phyloP scores from a whole-genome alignment of 129 eudicot genomes.

The Rutidosis leptorrhynchoides region DNA sequence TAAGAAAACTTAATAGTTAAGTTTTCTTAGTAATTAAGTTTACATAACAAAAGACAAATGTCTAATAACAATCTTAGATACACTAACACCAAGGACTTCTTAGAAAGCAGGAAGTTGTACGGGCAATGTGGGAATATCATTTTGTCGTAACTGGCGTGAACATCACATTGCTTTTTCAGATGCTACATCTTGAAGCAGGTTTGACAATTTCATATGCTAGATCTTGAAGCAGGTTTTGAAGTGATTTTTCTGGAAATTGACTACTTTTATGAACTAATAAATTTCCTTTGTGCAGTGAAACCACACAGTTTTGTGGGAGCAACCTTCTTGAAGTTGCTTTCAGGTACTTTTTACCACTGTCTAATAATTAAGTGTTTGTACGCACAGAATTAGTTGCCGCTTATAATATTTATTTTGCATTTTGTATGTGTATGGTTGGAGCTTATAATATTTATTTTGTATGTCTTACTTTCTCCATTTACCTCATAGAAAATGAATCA shows the following conservation, averaged over 20 bases:
- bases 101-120: constrained; percentile 77
- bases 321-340: constrained; percentile 78
- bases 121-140: constrained; percentile 98
- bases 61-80: no score
- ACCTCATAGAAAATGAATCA: constrained; percentile 67
- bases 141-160: constrained; percentile 99
- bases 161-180: constrained; percentile 98
- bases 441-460: background rate
- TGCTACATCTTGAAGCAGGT: constrained; percentile 97
- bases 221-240: background rate
- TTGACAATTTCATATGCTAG: background rate
- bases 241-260: background rate
- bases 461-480: constrained; percentile 14
- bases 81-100: constrained; percentile 87
- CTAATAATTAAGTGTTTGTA: background rate
- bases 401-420: no score
- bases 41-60: no score
- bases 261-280: constrained; percentile 14
- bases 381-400: no score
- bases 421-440: background rate
- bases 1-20: no score
- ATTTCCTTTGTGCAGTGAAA: constrained; percentile 55
- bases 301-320: constrained; percentile 83
- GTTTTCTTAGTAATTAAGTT: no score
- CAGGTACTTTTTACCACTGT: constrained; percentile 47